Percentiles rank a stretch among this genome's conserved stretches.
These are phyloP conservation scores for Warburgia ugandensis DNA, from an alignment of 164 flowering plant genomes.

Conservation along the genomic window DNA sequence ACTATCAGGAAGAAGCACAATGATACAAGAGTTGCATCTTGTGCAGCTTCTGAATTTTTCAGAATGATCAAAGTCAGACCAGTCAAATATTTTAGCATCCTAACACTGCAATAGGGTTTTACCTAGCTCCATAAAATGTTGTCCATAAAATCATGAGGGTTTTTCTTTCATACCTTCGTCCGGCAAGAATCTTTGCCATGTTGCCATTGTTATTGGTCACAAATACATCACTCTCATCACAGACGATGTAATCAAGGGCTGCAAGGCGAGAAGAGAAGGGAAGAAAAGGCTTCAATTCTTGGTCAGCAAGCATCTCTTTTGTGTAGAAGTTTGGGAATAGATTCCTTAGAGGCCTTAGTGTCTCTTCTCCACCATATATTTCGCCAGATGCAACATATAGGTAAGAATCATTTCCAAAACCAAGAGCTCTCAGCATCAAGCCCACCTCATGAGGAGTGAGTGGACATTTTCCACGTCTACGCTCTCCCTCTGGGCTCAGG, in stretches of 20 bases:
- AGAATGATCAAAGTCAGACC: too few species aligned
- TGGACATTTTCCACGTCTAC: slow-evolving; percentile 85
- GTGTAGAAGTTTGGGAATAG: slow-evolving; percentile 92
- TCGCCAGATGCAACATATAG: slow-evolving; percentile 98
- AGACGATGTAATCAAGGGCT: slow-evolving; percentile 90
- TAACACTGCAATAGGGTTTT: too few species aligned
- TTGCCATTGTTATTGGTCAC: slow-evolving; percentile 97
- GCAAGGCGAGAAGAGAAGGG: slow-evolving; percentile 89
- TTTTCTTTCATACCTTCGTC: slow-evolving; percentile 96
- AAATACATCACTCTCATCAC: slow-evolving; percentile 93
- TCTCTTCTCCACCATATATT: slow-evolving; percentile 93
- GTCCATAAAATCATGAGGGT: too few species aligned
- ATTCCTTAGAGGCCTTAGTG: slow-evolving; percentile 70
- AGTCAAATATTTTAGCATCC: too few species aligned
- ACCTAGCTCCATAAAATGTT: too few species aligned
- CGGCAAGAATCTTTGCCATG: slow-evolving; percentile 98
- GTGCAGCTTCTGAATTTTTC: too few species aligned
- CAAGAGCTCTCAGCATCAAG: slow-evolving; percentile 88
- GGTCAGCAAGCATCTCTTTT: slow-evolving; percentile 70
- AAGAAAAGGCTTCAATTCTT: slow-evolving; percentile 66
- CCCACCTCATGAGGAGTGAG: slow-evolving; percentile 98
- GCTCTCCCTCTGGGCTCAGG: slow-evolving; percentile 66
- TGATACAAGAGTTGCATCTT: too few species aligned
- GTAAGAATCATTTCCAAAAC: slow-evolving; percentile 67
- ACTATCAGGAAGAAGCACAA: too few species aligned